Evolutionary conservation across 192 early-diverging fungal species (phyloP), one percentile per base, ranked within the genome.

Genomic region (Dimargaris cristalligena): DNA sequence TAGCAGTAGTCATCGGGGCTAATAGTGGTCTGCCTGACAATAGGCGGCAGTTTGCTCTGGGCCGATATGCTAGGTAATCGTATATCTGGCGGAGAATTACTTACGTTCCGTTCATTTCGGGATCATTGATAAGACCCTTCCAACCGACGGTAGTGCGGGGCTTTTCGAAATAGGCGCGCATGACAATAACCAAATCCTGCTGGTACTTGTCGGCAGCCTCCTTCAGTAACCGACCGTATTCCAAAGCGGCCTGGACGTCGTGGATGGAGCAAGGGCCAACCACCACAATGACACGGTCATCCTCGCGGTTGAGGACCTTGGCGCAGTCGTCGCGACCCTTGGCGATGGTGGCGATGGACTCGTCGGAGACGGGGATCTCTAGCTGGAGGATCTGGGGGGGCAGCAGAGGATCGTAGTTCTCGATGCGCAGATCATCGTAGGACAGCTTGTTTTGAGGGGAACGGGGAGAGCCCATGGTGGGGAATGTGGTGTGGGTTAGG

Each of bases 151-250:
- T 95, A 2, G 94, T 95, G 61, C 94, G 76, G 38, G 94, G 94
- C 74, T 97, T 97, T 66, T 97, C 94, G 84, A 97, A 95, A 82
- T 97, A 97, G 61, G 86, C 81, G 33, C 94, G 80, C 94, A 97
- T 97, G 54, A 97, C 76, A 60, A 97, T 86, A 38, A 85, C 68
- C 54, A 97, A 65, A 18, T 92, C 89, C 49, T 80, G 81, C 56
- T 80, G 71, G 60, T 82, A 71, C 54, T 74, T 71, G 44, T 87
- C 86, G 1, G 79, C 80, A 44, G 76, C 60, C 28, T 59, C 62
- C 59, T 81, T 82, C 30, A 87, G 63, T 45, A 60, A 64, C 69
- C 63, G 62, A 74, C 82, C 85, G 78, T 97, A 95, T 61, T 88
- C 91, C 26, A 83, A 62, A 4, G 94, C 94, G 8, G 88, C 86